Percentiles rank a stretch among this genome's conserved stretches.
phyloP scores from a whole-genome alignment of 108 stramenopile species.

The Cylindrotheca fusiformis region DNA sequence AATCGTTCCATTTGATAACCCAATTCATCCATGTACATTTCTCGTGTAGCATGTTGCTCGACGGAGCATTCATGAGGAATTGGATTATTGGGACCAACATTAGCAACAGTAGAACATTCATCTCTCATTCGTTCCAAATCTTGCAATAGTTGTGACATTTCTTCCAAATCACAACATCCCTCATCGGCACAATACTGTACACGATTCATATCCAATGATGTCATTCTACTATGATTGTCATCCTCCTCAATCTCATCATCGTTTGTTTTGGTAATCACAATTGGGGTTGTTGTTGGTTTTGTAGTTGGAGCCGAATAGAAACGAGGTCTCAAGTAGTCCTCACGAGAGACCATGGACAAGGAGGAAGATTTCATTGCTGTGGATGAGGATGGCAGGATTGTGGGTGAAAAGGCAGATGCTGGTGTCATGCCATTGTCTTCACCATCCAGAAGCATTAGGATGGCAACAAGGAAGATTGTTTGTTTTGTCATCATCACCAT shows the following conservation, averaged over 20 bases:
- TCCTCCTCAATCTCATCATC: not conserved
- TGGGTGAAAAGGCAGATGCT: no score
- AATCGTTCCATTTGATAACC: no score
- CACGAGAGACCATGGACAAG: not conserved
- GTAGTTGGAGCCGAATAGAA: not conserved
- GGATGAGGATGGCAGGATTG: no score
- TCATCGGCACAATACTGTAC: not conserved
- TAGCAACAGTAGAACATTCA: not conserved
- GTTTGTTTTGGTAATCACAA: not conserved
- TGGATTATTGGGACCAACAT: not conserved
- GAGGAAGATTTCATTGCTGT: no score
- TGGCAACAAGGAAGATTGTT: no score
- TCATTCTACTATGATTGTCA: not conserved
- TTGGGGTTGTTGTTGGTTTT: not conserved
- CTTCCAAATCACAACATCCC: not conserved
- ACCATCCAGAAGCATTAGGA: no score
- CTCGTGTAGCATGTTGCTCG: no score
- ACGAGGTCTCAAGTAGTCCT: not conserved
- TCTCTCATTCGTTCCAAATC: not conserved
- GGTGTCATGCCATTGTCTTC: no score
- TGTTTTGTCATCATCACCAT: no score
- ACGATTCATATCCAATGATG: not conserved
- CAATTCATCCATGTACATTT: no score
- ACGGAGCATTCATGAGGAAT: no score
- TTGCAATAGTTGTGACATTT: not conserved